phyloP scores from a whole-genome alignment of 495 filamentous ascomycete genomes.

The Podospora pseudoanserina region DNA sequence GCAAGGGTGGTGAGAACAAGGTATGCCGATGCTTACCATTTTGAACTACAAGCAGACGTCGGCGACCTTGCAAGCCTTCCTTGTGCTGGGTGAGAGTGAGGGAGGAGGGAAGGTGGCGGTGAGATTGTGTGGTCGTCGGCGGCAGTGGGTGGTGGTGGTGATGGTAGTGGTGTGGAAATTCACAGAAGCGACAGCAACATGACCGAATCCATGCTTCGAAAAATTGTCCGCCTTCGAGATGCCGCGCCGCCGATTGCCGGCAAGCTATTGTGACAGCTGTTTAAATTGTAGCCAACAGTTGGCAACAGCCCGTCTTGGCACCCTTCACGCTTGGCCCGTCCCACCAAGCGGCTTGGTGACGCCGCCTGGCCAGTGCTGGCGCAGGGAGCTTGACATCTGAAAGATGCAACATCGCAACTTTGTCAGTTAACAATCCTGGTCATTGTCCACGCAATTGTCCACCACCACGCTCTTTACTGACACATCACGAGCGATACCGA shows the following conservation, averaged over 20 bases:
- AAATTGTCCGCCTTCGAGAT: constrained; percentile 23
- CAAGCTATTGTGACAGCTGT: constrained; percentile 12
- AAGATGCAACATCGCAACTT: constrained; percentile 37
- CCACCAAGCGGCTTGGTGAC: constrained; percentile 2
- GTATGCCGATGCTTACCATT: constrained; percentile 19
- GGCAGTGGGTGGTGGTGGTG: constrained; percentile 1
- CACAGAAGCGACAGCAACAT: constrained; percentile 16
- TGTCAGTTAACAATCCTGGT: background rate
- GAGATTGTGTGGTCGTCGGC: constrained; percentile 8
- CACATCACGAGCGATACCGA: background rate
- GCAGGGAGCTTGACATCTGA: constrained; percentile 18
- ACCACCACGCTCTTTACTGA: background rate
- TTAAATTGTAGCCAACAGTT: constrained; percentile 3
- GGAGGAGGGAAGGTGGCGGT: constrained; percentile 2
- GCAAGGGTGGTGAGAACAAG: background rate
- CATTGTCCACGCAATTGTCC: constrained; percentile 8
- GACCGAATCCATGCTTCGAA: constrained; percentile 21
- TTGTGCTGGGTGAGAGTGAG: constrained; percentile 6
- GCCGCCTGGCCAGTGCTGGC: background rate
- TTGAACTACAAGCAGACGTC: constrained; percentile 20
- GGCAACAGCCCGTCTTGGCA: background rate
- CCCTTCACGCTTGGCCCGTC: background rate
- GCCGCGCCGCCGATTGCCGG: constrained; percentile 30
- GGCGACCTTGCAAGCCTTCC: constrained; percentile 21
- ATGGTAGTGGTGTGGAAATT: constrained; percentile 12